A percentile compares a stretch with the other conserved stretches of the same genome.
phyloP scores from a whole-genome alignment of 164 flowering plant genomes.

The Macadamia tetraphylla region DNA sequence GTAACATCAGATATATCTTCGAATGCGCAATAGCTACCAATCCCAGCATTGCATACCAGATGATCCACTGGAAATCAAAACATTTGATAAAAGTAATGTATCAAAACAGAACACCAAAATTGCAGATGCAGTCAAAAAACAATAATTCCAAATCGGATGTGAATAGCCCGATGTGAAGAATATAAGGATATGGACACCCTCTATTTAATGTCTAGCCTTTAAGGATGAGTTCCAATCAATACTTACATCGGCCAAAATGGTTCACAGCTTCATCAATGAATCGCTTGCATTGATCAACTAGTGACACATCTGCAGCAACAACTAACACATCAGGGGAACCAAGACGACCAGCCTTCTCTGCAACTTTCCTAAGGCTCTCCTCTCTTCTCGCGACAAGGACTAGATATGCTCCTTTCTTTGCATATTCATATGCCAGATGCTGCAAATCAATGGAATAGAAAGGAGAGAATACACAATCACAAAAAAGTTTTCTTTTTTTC shows the following conservation, averaged over 20 bases:
- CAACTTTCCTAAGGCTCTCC: slow-evolving; percentile 37
- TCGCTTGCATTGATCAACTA: slow-evolving; percentile 36
- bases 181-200: too few species aligned
- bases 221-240: too few species aligned
- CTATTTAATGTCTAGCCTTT: too few species aligned
- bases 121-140: too few species aligned
- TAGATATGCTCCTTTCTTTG: slow-evolving; percentile 45
- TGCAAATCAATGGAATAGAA: neutral
- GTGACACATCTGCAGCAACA: slow-evolving; percentile 49
- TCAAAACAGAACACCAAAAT: too few species aligned
- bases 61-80: too few species aligned
- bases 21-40: neutral
- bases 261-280: slow-evolving; percentile 33
- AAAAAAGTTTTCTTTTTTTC: too few species aligned
- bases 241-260: slow-evolving; percentile 52
- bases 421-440: slow-evolving; percentile 63
- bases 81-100: too few species aligned
- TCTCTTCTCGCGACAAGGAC: slow-evolving; percentile 53
- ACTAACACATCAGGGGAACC: slow-evolving; percentile 55
- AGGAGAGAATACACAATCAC: too few species aligned
- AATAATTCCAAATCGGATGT: too few species aligned
- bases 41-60: neutral
- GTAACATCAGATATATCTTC: neutral
- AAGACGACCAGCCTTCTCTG: slow-evolving; percentile 26
- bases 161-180: too few species aligned